Evolutionary conservation across 2,329 filamentous ascomycete genomes (phyloP).

Genomic region (Ascochyta rabiei): DNA sequence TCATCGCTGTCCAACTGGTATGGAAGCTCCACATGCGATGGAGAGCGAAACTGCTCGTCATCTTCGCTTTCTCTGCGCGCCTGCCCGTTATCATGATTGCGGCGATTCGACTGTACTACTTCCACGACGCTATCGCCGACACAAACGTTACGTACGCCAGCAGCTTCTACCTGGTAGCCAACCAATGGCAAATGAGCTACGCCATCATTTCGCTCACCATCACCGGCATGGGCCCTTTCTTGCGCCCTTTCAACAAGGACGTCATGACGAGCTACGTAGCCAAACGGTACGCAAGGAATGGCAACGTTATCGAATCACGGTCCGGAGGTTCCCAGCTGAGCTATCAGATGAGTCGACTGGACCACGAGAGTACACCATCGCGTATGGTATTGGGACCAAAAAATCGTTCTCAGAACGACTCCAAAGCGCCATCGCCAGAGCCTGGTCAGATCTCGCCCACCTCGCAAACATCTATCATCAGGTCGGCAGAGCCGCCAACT

Average conservation of each 20-base stretch:
- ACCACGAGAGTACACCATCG: background rate
- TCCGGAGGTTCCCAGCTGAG: conserved; percentile 6
- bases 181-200: conserved; percentile 46
- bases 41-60: conserved; percentile 33
- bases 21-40: conserved; percentile 37
- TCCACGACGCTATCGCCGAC: conserved; percentile 25
- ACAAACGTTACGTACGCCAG: conserved; percentile 24
- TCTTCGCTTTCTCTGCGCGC: conserved; percentile 39
- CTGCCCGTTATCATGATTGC: conserved; percentile 37
- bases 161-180: conserved; percentile 35
- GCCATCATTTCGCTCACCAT: conserved; percentile 43
- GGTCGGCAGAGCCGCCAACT: conserved; percentile 24
- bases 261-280: conserved; percentile 27
- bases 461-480: conserved; percentile 18
- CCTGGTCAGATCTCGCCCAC: conserved; percentile 9
- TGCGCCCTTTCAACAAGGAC: conserved; percentile 41
- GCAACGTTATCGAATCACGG: conserved; percentile 12
- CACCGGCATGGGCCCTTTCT: conserved; percentile 40
- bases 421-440: conserved; percentile 14
- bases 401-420: background rate
- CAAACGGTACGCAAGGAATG: conserved; percentile 16
- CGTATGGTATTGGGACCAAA: background rate
- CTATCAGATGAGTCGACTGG: conserved; percentile 10
- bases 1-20: conserved; percentile 33
- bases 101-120: conserved; percentile 34